A percentile compares a stretch with the other conserved stretches of the same genome.
Conservation (phyloP, 495 filamentous ascomycete species). For the Cercophora scortea region DNA sequence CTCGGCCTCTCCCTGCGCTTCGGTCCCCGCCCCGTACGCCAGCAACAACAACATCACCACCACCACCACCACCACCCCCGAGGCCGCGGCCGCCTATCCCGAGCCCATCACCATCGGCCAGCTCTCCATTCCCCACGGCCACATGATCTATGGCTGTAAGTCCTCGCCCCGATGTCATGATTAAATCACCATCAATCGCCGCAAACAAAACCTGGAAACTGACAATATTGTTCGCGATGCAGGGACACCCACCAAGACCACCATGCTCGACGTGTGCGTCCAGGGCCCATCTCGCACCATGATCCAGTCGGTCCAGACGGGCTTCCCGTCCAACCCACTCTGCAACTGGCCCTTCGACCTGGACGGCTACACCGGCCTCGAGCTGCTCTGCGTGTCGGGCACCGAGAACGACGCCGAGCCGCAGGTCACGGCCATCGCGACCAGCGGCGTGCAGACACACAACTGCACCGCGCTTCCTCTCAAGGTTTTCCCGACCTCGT, state of each 20-base stretch:
- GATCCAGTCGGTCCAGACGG: constrained; percentile 1
- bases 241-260: constrained; percentile 3
- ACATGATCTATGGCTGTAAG: constrained; percentile 1
- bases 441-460: background rate
- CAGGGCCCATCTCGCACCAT: background rate
- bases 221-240: background rate
- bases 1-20: background rate
- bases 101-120: constrained; percentile 5
- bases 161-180: background rate
- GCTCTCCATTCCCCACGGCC: background rate
- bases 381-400: background rate
- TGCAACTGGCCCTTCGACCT: background rate
- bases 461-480: background rate
- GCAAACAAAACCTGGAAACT: background rate
- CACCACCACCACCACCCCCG: no score
- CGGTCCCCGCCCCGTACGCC: no score
- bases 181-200: no score
- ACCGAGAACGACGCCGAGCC: background rate
- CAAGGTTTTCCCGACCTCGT: background rate
- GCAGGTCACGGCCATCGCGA: background rate
- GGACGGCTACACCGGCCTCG: background rate
- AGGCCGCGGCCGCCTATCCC: background rate
- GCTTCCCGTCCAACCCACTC: background rate
- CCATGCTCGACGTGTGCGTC: background rate
- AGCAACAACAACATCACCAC: no score